Conservation (phyloP, 1,284 basidiomycete genomes). For the Puccinia brachypodii region DNA sequence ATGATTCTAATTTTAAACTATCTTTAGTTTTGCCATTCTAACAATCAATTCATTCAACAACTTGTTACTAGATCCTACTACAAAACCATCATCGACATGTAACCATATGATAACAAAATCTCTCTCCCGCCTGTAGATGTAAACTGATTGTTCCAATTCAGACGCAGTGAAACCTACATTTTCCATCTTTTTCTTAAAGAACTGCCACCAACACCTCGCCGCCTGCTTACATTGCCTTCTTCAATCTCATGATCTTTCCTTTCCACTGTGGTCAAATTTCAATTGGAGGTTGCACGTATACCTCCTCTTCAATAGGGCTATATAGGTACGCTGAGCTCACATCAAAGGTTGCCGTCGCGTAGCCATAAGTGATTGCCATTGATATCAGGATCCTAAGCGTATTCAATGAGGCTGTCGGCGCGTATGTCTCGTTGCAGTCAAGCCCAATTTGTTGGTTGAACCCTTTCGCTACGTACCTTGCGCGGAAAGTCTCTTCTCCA, state of each 20-base stretch:
- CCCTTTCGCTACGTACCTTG: neutral
- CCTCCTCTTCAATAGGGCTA: neutral
- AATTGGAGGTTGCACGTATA: neutral
- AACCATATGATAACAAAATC: slow-evolving; percentile 2
- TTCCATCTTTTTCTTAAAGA: neutral
- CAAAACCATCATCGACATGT: slow-evolving; percentile 24
- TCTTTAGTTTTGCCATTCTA: too few species aligned
- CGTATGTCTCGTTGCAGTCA: slow-evolving; percentile 15
- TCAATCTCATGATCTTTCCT: slow-evolving; percentile 13
- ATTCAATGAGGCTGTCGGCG: slow-evolving; percentile 2
- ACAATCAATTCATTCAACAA: too few species aligned
- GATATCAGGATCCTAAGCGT: neutral
- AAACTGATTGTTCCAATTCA: neutral
- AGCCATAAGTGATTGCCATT: neutral
- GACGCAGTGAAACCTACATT: neutral
- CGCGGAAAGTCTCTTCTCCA: neutral
- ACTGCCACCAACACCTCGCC: slow-evolving; percentile 17
- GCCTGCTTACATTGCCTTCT: slow-evolving; percentile 2
- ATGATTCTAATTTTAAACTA: too few species aligned
- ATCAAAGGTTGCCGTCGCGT: neutral
- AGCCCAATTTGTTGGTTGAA: slow-evolving; percentile 9
- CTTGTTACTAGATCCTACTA: neutral
- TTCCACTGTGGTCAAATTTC: neutral
- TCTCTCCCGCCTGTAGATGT: neutral
- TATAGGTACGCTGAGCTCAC: neutral